These are phyloP conservation scores for Cyclostephanos invisitatus DNA, from an alignment of 108 stramenopile species.

Conservation along the genomic window DNA sequence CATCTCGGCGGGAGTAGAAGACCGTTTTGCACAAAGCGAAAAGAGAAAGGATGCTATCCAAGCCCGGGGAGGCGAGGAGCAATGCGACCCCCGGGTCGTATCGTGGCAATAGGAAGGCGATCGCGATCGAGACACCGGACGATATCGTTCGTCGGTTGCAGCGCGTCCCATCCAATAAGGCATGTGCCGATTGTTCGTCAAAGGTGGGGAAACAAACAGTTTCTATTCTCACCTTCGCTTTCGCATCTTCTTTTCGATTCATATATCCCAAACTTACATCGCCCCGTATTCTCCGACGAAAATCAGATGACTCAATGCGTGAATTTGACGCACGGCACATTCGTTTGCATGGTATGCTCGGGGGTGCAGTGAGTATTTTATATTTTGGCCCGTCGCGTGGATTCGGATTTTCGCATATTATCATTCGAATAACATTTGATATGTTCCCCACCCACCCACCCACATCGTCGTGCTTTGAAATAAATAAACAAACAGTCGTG, in stretches of 20 bases:
- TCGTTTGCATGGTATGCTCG: slow-evolving; percentile 78
- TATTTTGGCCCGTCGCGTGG: too few relatives aligned
- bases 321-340: slow-evolving; percentile 74
- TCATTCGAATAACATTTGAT: too few relatives aligned
- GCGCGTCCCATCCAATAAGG: slow-evolving; percentile 68
- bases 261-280: neutral
- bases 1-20: too few relatives aligned
- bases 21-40: too few relatives aligned
- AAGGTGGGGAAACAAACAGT: too few relatives aligned
- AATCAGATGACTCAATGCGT: slow-evolving; percentile 64
- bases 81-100: slow-evolving; percentile 12
- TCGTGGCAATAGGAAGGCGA: slow-evolving; percentile 28
- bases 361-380: slow-evolving; percentile 67
- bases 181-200: slow-evolving; percentile 75
- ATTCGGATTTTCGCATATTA: too few relatives aligned
- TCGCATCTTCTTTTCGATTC: neutral
- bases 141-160: slow-evolving; percentile 53
- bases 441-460: too few relatives aligned
- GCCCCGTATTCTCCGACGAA: neutral
- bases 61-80: slow-evolving; percentile 42
- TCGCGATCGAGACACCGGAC: slow-evolving; percentile 32
- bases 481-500: slow-evolving; percentile 55
- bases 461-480: too few relatives aligned
- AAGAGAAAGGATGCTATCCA: slow-evolving; percentile 37
- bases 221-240: too few relatives aligned